Evolutionary conservation across 2,329 filamentous ascomycete genomes (phyloP), one percentile per base, ranked within the genome.

Genomic region (Colletotrichum tofieldiae): DNA sequence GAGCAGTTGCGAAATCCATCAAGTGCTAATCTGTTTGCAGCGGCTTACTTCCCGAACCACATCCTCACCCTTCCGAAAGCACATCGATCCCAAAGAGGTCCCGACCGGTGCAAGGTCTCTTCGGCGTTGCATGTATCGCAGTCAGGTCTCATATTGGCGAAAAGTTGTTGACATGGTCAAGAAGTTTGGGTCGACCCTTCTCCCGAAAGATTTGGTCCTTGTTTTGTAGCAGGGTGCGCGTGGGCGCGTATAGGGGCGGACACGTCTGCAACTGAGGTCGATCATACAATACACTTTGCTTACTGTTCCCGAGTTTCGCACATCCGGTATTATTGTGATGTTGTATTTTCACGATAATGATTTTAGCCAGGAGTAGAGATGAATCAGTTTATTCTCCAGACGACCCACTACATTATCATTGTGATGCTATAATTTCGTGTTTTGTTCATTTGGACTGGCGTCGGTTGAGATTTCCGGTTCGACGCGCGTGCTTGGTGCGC

Each of bases 141-240:
- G 81, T 83, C 84, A 83, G 84, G 84, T 86, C 84, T 87, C 85
- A 82, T 86, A 86, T 88, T 85, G 87, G 85, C 83, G 80, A 88
- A 89, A 88, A 87, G 83, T 86, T 86, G 85, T 87, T 86, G 83
- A 84, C 79, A 84, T 85, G 86, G 84, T 88, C 84, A 84, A 84
- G 83, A 84, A 83, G 83, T 84, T 85, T 83, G 83, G 84, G 83
- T 84, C 80, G 83, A 81, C 82, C 82, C 85, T 84, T 82, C 79
- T 83, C 80, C 81, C 81, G 83, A 81, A 82, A 83, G 82, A 84
- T 83, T 83, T 82, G 82, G 84, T 81, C 83, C 81, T 83, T 85
- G 83, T 86, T 84, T 84, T 86, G 80, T 84, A 84, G 84, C 83
- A 82, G 83, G 84, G 83, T 83, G 84, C 83, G 82, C 83, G 79